phyloP scores from a whole-genome alignment of 164 flowering plant species.

The Vitis riparia region DNA sequence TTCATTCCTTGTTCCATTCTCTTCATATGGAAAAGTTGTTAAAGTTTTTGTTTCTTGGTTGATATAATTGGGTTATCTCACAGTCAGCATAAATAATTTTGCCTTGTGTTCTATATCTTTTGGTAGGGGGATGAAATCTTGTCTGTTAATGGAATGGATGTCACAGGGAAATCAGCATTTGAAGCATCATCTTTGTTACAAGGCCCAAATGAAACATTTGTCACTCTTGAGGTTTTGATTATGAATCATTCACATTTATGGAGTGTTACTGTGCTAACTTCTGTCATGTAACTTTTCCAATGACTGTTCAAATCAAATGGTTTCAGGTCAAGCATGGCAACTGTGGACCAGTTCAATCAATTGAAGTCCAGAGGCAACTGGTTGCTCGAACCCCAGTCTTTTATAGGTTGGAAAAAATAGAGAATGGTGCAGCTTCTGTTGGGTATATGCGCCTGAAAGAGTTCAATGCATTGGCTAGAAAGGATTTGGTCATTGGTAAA shows the following conservation, averaged over 20 bases:
- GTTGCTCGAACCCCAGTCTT: conserved; percentile 91
- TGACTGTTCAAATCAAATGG: background rate
- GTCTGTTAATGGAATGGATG: conserved; percentile 84
- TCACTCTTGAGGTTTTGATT: conserved; percentile 67
- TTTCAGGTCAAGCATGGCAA: conserved; percentile 86
- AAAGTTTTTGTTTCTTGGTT: background rate
- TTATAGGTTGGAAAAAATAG: conserved; percentile 71
- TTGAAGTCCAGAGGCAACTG: conserved; percentile 73
- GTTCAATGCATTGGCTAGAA: conserved; percentile 97
- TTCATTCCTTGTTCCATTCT: too few relatives aligned
- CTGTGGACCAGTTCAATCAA: conserved; percentile 77
- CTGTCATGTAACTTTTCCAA: background rate
- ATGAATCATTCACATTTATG: conserved; percentile 1
- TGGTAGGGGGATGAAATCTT: conserved; percentile 83
- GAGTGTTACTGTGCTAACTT: background rate
- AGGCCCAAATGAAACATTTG: conserved; percentile 92
- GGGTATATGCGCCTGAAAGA: conserved; percentile 92
- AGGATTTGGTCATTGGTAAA: conserved; percentile 84
- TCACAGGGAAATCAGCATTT: conserved; percentile 84
- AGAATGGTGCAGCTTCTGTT: conserved; percentile 59
- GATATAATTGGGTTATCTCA: background rate
- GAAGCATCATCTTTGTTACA: conserved; percentile 87
- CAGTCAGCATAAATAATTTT: background rate
- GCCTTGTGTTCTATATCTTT: conserved; percentile 13
- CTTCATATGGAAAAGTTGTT: background rate